Evolutionary conservation across 305 asterid species (phyloP), one percentile per base, ranked within the genome.

Genomic region (Stenogyne calaminthoides): DNA sequence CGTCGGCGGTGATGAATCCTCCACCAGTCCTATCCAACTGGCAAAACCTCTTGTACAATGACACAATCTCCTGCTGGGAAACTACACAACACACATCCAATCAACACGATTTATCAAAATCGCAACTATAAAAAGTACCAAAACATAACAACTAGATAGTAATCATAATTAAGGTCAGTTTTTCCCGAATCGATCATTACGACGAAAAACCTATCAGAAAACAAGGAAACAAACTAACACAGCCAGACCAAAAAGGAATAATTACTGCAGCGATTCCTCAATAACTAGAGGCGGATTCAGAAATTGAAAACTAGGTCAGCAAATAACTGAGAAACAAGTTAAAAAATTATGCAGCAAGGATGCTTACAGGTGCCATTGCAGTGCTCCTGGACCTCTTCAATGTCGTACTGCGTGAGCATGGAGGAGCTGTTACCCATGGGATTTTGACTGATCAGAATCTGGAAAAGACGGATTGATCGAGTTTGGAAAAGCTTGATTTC

Each of bases 1-100:
- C 97, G 12, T 92, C 98, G 7, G 90, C 83, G 10, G 91, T 81
- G 60, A 90, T 80, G 80, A 88, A 92, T 19, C 98, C 98, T 34
- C 84, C 81, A 3, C 94, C 91, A 70, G 81, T 88, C 29, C 95
- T 85, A 80, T 92, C 98, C 84, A 88, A 80, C 78, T 92, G 97
- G 80, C 98, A 92, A 61, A 92, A 92, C 81, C 97, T 87, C 78
- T 92, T 78, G 42, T 92, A 92, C 82, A 90, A 74, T 27, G 94
- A 81, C 32, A 92, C 94, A 32, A 90, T 92, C 86, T 92, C 97
- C 84, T 90, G 96, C 86, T 92, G 96, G 2, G 98, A 90, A 85
- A 92, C 98, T 92, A 78, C 76, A 72, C 29, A 47, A 7, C 37
- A 62, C 16, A 36, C 47, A 70, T 6, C 49, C 36, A 51, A 51